Evolutionary conservation across 129 eudicot genomes (phyloP).

Genomic region (Mikania micrantha): DNA sequence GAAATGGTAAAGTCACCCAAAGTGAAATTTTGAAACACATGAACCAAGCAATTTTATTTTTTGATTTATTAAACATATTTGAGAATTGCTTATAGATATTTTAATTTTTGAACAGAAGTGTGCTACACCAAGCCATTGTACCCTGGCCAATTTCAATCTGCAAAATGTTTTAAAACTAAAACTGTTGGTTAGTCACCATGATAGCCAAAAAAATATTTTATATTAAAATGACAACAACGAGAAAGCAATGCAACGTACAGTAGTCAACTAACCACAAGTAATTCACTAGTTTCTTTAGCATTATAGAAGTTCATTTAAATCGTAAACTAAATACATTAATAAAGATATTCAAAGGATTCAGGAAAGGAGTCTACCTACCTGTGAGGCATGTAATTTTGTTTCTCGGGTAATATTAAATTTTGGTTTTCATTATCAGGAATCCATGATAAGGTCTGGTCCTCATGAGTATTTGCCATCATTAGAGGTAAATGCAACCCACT

Average conservation of each 20-base stretch:
- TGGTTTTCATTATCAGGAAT: constrained; percentile 53
- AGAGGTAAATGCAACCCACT: constrained; percentile 57
- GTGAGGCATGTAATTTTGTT: constrained; percentile 43
- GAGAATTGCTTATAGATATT: background rate
- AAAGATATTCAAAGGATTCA: background rate
- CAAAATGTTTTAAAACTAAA: too few relatives aligned
- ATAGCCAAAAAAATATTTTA: background rate
- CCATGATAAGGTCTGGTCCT: constrained; percentile 54
- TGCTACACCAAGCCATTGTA: background rate
- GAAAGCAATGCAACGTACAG: background rate
- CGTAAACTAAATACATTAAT: background rate
- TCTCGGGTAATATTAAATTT: constrained; percentile 38
- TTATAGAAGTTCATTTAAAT: background rate
- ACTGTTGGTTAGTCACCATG: background rate
- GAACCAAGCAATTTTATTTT: background rate
- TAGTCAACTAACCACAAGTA: background rate
- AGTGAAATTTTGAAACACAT: background rate
- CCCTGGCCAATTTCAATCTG: background rate
- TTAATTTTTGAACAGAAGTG: background rate
- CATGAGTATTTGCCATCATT: constrained; percentile 48
- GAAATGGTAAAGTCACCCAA: background rate
- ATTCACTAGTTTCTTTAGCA: background rate
- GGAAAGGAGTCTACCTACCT: constrained; percentile 38
- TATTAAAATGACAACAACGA: background rate
- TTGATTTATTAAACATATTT: background rate